Evolutionary conservation across 371 early-diverging fungal species (phyloP), one percentile per base, ranked within the genome.

Genomic region (Batkoa obscura): DNA sequence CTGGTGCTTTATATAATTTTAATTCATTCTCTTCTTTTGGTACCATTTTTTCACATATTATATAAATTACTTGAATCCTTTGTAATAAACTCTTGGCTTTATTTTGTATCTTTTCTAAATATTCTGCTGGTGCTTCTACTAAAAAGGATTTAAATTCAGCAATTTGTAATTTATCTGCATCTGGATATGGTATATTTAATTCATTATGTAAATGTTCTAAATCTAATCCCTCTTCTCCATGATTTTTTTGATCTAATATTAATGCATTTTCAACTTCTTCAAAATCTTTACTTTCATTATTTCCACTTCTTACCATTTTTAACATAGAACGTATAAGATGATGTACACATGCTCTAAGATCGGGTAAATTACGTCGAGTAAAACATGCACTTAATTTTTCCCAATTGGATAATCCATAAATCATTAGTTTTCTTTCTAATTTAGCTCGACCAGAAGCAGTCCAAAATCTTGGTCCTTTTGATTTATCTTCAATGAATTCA

Each of bases 351-450:
- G 78, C 72, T 49, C 74, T 61, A 54, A 78, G 79, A 47, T 69
- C 72, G 43, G 73, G 74, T 1, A 74, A 66, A 30, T 79, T 72
- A 55, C 79, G 72, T 13, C 74, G 70, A 57, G n/a, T n/a, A n/a
- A n/a, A 78, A 76, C 53, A 70, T 72, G 17, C 62, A 59, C 17
- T 63, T 64, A 73, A 85, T 78, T 50, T 72, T 71, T 80, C 75
- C 90, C 90, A 90, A 37, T 71, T 68, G 17, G 79, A 78, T 62
- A 81, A 84, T 0, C 88, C 90, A 54, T 80, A 81, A 46, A 80
- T 76, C 88, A 88, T 90, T 41, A 88, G 59, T 55, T 76, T 73
- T n/a, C 87, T 75, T 60, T 90, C 90, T 50, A 86, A 73, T 41
- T 81, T 75, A 17, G 79, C 73, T 60, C 75, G 75, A 60, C 88